phyloP scores from a whole-genome alignment of 371 early-diverging fungal genomes.

The Umbelopsis sp. region DNA sequence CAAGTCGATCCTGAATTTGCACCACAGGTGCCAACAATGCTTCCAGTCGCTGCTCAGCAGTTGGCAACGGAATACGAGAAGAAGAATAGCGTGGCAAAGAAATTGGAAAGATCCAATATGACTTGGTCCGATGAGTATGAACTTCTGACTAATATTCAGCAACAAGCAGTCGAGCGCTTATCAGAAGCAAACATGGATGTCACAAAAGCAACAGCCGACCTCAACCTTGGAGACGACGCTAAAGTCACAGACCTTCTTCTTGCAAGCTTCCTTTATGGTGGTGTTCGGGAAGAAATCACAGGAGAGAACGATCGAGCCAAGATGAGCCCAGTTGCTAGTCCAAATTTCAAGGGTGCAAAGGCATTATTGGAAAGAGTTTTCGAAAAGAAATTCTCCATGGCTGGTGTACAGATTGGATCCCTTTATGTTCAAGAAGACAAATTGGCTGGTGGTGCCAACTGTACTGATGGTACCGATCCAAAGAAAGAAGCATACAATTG shows the following conservation, averaged over 20 bases:
- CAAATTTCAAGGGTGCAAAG: constrained; percentile 63
- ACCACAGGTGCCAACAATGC: constrained; percentile 57
- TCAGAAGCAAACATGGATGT: constrained; percentile 56
- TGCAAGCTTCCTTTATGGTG: constrained; percentile 59
- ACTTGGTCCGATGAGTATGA: constrained; percentile 52
- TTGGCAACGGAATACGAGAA: constrained; percentile 56
- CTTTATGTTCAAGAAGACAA: constrained; percentile 60
- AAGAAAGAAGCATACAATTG: constrained; percentile 53
- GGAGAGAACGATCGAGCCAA: constrained; percentile 41
- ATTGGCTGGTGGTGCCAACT: constrained; percentile 54
- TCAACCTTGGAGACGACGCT: constrained; percentile 37
- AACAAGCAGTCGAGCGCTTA: constrained; percentile 55
- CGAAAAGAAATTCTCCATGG: constrained; percentile 58
- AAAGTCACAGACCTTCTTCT: constrained; percentile 53
- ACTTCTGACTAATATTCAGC: constrained; percentile 54
- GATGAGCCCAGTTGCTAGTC: constrained; percentile 58
- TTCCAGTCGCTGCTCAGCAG: constrained; percentile 61
- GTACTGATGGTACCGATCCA: constrained; percentile 51
- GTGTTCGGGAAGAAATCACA: constrained; percentile 52
- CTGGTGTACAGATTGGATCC: constrained; percentile 63
- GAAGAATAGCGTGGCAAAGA: constrained; percentile 58
- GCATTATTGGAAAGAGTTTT: constrained; percentile 56
- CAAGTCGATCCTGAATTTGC: constrained; percentile 64
- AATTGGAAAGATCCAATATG: constrained; percentile 56
- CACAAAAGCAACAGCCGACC: constrained; percentile 52